Evolutionary conservation across 805 yeast species (phyloP).

Genomic region (Hanseniaspora vineae): DNA sequence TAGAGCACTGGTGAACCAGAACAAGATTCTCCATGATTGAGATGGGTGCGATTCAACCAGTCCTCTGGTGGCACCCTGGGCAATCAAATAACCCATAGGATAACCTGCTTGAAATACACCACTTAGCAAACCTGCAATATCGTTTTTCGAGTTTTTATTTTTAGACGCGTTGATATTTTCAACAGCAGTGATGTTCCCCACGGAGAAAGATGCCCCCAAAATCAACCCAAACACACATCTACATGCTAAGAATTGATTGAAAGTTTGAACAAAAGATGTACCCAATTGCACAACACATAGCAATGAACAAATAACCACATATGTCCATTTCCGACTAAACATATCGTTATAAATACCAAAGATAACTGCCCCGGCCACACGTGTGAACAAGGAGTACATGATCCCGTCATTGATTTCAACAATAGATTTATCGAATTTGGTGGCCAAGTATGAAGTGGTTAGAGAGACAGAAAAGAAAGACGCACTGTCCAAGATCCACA

Average conservation of each 20-base stretch:
- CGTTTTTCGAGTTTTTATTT: constrained; percentile 19
- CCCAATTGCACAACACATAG: constrained; percentile 50
- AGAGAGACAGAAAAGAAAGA: constrained; percentile 56
- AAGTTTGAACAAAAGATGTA: constrained; percentile 51
- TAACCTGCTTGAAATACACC: constrained; percentile 76
- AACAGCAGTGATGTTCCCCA: constrained; percentile 51
- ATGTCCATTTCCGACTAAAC: constrained; percentile 60
- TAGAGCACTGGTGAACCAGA: constrained; percentile 58
- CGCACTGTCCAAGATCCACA: constrained; percentile 65
- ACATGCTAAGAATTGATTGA: constrained; percentile 43
- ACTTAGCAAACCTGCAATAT: constrained; percentile 34
- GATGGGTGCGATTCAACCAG: constrained; percentile 32
- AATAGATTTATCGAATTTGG: constrained; percentile 30
- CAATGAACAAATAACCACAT: constrained; percentile 35
- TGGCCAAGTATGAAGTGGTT: constrained; percentile 39
- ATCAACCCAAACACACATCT: constrained; percentile 56
- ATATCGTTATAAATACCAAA: constrained; percentile 52
- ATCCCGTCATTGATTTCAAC: constrained; percentile 59
- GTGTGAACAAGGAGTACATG: constrained; percentile 56
- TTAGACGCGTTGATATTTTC: constrained; percentile 51
- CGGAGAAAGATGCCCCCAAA: constrained; percentile 63
- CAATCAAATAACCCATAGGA: constrained; percentile 54
- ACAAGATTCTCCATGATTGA: constrained; percentile 50
- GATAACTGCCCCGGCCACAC: constrained; percentile 57
- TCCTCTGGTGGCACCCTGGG: constrained; percentile 53